Percentiles rank a stretch among this genome's conserved stretches.
Conservation (phyloP, 495 filamentous ascomycete genomes). For the Tuber borchii region DNA sequence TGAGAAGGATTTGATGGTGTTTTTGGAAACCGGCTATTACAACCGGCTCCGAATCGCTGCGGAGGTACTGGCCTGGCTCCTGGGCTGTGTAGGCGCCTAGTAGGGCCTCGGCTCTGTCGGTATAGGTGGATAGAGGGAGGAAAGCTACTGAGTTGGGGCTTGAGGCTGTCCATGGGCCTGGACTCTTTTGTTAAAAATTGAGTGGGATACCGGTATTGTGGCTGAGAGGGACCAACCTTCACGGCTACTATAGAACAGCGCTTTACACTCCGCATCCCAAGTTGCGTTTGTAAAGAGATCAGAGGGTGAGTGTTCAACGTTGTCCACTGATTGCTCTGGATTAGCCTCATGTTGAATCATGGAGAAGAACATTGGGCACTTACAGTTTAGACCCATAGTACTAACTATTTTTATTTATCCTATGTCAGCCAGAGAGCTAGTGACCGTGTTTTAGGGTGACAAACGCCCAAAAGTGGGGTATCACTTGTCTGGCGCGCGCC, state of each 20-base stretch:
- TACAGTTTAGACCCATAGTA: slow-evolving; percentile 23
- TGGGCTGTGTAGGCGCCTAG: slow-evolving; percentile 32
- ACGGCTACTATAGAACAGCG: slow-evolving; percentile 43
- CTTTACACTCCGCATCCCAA: slow-evolving; percentile 46
- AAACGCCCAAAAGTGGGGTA: background rate
- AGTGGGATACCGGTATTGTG: slow-evolving; percentile 33
- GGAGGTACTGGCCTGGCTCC: slow-evolving; percentile 41
- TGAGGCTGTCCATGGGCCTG: slow-evolving; percentile 42
- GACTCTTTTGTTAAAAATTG: slow-evolving; percentile 42
- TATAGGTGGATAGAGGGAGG: slow-evolving; percentile 39
- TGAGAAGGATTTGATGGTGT: slow-evolving; percentile 35
- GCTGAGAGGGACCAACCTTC: slow-evolving; percentile 42
- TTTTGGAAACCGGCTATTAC: slow-evolving; percentile 44
- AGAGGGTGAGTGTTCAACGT: slow-evolving; percentile 33
- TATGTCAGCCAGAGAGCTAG: background rate
- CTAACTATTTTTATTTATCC: slow-evolving; percentile 9
- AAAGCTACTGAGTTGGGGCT: slow-evolving; percentile 42
- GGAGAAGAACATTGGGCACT: background rate
- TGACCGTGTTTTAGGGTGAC: background rate
- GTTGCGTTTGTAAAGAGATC: slow-evolving; percentile 45
- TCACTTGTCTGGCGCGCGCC: background rate
- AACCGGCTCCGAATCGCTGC: slow-evolving; percentile 40
- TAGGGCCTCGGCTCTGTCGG: slow-evolving; percentile 9
- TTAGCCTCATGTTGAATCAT: background rate
- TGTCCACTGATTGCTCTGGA: slow-evolving; percentile 19